A percentile compares a stretch with the other conserved stretches of the same genome.
Evolutionary conservation across 2,329 filamentous ascomycete genomes (phyloP).

Genomic region (Fusarium sp.): DNA sequence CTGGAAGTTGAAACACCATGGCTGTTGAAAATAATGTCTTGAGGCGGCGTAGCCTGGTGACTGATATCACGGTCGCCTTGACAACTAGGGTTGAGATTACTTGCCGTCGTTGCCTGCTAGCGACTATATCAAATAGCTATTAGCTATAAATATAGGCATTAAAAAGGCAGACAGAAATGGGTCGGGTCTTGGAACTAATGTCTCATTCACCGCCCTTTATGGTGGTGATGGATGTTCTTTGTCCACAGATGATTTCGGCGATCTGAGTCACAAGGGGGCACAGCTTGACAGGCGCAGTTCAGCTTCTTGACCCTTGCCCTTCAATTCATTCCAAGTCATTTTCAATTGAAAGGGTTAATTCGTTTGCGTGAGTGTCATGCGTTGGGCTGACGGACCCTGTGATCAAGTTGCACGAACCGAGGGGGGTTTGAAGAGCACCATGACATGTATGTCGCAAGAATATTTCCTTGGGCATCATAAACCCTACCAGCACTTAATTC

Average conservation of each 20-base stretch:
- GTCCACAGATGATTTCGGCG: not conserved
- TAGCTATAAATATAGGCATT: not conserved
- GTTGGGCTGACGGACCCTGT: not conserved
- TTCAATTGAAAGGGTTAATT: not conserved
- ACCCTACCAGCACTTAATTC: not conserved
- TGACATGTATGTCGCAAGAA: not conserved
- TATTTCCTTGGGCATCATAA: not conserved
- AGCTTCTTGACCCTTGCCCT: not conserved
- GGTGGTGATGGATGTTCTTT: not conserved
- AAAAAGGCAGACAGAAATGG: not conserved
- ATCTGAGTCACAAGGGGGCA: not conserved
- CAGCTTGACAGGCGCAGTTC: not conserved
- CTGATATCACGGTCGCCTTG: not conserved
- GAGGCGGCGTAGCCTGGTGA: not conserved
- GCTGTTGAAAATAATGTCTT: not conserved
- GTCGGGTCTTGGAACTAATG: not conserved
- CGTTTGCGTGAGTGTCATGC: not conserved
- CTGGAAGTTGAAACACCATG: not conserved
- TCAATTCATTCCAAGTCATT: fast-evolving
- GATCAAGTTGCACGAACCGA: not conserved
- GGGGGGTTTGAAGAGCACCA: not conserved
- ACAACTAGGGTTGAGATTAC: not conserved
- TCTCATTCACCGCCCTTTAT: not conserved
- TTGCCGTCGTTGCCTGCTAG: not conserved
- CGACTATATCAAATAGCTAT: not conserved